A percentile compares a stretch with the other conserved stretches of the same genome.
Evolutionary conservation across 225 moss, liverwort and hornwort species (phyloP).

Genomic region (Bryum argenteum): DNA sequence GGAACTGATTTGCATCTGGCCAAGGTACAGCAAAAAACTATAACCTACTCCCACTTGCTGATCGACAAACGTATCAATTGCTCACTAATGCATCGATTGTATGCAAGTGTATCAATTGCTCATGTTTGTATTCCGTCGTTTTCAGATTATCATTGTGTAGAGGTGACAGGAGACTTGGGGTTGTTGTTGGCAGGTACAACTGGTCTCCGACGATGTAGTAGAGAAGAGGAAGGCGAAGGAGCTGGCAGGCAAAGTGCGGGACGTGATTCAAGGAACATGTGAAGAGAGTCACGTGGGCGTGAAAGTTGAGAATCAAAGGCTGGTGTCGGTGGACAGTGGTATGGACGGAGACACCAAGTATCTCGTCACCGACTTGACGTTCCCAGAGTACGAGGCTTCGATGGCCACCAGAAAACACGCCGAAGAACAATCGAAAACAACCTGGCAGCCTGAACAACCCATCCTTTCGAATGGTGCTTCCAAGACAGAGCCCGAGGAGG

Average conservation of each 20-base stretch:
- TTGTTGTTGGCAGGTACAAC: constrained; percentile 43
- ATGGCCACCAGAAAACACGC: not conserved
- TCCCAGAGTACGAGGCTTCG: not conserved
- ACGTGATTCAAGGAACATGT: constrained; percentile 22
- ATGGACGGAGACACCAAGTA: not conserved
- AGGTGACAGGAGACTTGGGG: not conserved
- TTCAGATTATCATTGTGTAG: no score
- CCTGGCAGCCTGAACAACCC: constrained; percentile 8
- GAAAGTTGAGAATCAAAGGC: constrained; percentile 26
- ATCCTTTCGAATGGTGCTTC: not conserved
- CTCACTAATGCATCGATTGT: no score
- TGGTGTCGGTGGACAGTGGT: constrained; percentile 35
- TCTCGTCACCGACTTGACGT: constrained; percentile 41
- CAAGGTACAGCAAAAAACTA: constrained; percentile 38
- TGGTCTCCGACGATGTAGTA: constrained; percentile 45
- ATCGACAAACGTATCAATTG: no score
- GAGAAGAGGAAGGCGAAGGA: constrained; percentile 16
- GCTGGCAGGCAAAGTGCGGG: constrained; percentile 35
- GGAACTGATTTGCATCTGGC: constrained; percentile 82
- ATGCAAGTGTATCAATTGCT: no score
- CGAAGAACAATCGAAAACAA: not conserved
- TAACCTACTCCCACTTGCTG: no score
- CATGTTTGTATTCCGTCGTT: no score
- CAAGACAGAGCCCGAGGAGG: no score
- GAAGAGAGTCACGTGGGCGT: constrained; percentile 29